phyloP scores from a whole-genome alignment of 2,329 filamentous ascomycete genomes.

The Gremmenia infestans region DNA sequence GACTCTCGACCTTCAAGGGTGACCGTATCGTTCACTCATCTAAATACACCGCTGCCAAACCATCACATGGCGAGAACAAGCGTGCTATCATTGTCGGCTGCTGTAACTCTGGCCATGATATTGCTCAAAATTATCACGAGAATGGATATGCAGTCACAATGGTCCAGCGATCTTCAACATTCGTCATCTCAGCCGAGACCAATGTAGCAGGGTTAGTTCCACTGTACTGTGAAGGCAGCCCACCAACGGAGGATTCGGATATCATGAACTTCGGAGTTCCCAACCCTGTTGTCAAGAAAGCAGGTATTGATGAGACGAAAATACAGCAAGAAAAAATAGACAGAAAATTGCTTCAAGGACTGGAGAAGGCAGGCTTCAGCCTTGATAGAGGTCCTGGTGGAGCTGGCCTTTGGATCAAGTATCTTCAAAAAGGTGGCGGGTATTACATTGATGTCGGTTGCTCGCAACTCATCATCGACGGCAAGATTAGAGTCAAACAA shows the following conservation, averaged over 20 bases:
- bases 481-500: conserved; percentile 48
- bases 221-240: conserved; percentile 32
- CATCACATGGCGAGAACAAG: conserved; percentile 43
- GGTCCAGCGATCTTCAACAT: conserved; percentile 62
- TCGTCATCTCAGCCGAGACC: conserved; percentile 52
- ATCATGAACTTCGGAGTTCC: conserved; percentile 54
- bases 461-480: conserved; percentile 46
- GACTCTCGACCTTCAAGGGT: conserved; percentile 51
- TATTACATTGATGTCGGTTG: conserved; percentile 55
- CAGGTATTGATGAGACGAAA: conserved; percentile 44
- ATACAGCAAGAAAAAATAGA: conserved; percentile 34
- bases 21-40: conserved; percentile 56
- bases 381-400: conserved; percentile 52
- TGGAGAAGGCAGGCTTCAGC: conserved; percentile 52
- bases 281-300: conserved; percentile 52
- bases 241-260: conserved; percentile 61
- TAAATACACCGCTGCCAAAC: conserved; percentile 49
- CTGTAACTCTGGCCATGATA: conserved; percentile 66
- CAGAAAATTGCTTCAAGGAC: conserved; percentile 38
- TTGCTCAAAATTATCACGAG: conserved; percentile 62
- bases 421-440: conserved; percentile 54
- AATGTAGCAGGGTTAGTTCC: conserved; percentile 40
- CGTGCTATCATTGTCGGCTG: conserved; percentile 62
- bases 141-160: conserved; percentile 65
- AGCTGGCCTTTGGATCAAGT: conserved; percentile 52